Evolutionary conservation across 2,329 filamentous ascomycete genomes (phyloP), one percentile per base, ranked within the genome.

Genomic region (Orbilia ellipsospora): DNA sequence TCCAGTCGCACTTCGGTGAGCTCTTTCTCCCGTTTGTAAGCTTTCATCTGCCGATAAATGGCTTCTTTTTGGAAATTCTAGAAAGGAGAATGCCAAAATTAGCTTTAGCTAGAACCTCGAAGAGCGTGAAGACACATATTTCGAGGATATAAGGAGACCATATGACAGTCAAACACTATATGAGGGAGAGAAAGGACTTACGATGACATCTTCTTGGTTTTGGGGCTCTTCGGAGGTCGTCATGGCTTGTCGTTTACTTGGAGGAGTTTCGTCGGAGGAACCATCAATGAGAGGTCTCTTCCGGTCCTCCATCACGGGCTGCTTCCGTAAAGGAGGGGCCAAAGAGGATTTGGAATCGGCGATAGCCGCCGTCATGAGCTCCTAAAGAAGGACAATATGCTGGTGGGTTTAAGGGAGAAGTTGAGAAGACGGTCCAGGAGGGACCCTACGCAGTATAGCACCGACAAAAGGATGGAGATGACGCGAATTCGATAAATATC

Each of bases 31-130:
- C 95, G 90, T 84, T 96, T 97, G 83, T 96, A 97, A 83, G 98
- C 95, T 81, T 93, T 92, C 93, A 99, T 97, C 84, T 97, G 94
- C 72, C 96, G 92, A 80, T 92, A 90, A 82, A 99, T 97, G 78
- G 95, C 95, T 85, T 97, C 95, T 84, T 98, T 99, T 84, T 94
- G 92, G 81, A 91, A 95, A 81, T 91, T 89, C 93, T 96, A 83
- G 80, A 82, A 40, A 44, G 18, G 60, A 36, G 31, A 36, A 36
- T 36, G 8, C 8, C 5, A 10, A 36, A 36, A 36, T 36, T 36
- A 36, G 31, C 31, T 36, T 2, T 36, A 36, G 8, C 31, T 36
- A 6, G 31, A 2, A 10, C 31, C 10, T 36, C 31, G 6, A 10
- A 10, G 31, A 36, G 31, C 31, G 31, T 7, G 31, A 36, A 36